Base-by-base conservation (phyloP, 495 filamentous ascomycete genomes). In the Penicillium paradoxum region DNA sequence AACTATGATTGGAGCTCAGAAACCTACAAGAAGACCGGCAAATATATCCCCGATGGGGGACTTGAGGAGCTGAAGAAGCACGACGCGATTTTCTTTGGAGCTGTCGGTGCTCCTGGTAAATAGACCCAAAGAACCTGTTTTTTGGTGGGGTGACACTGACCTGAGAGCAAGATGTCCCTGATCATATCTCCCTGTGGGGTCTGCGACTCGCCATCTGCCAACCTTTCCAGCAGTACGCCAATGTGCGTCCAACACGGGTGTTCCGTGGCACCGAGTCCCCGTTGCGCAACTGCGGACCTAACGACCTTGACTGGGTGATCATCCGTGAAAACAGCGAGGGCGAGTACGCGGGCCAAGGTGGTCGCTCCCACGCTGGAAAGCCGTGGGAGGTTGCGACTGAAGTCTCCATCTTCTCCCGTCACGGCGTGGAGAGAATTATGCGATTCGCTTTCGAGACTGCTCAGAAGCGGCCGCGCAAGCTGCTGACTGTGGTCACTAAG, bases 291-390 rank as follows among this genome's bases (percentile, higher is more conserved):
- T 76, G 75, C 56, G 54, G 56, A 29, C 46, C 58, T 5, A 67
- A 68, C 0, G 63, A 74, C 38, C 67, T 82, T 0, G 77, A 82
- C 65, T 81, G 78, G 79, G 72, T 81, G 4, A 79, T 83, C 34
- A 60, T 83, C 10, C 77, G 79, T 21, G 79, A 83, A 64, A 83
- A 83, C 60, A 78, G 70, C 34, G 79, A 83, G 54, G 79, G 79
- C 36, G 79, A 81, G 59, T 81, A 81, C 45, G 75, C 79, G 14
- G 79, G 79, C 0, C 79, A 82, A 46, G 79, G 79, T 25, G 79
- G 79, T 0, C 71, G 72, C 22, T 76, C 76, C 6, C 79, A 81
- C 63, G 47, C 60, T 17, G 74, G 72, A 36, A 67, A 73, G 50
- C 67, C 77, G 2, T 81, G 77, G 77, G 76, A 78, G 44, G 62